Evolutionary conservation across 345 rosid genomes (phyloP).

Genomic region (Raphanus sativus): DNA sequence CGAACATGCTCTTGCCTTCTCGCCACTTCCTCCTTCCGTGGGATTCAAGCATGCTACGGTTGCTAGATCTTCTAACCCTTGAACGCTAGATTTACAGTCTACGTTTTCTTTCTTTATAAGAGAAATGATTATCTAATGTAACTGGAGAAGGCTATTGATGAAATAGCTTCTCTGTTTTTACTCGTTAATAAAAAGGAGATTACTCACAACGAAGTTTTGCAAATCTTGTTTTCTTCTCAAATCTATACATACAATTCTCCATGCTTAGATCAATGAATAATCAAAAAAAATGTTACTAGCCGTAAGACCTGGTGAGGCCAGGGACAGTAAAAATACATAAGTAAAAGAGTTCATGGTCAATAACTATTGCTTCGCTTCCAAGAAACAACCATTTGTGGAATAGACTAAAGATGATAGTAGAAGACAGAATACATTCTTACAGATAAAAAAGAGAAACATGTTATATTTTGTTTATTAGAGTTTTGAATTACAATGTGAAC

Average conservation of each 20-base stretch:
- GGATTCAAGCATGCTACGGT: conserved; percentile 12
- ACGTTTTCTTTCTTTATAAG: not conserved
- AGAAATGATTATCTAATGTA: conserved; percentile 5
- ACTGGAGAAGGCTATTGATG: not conserved
- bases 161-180: conserved; percentile 5
- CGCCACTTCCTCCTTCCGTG: conserved; percentile 22
- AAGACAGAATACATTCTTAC: not conserved
- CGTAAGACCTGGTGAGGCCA: not conserved
- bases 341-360: not conserved
- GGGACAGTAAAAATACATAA: not conserved
- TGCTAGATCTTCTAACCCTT: conserved; percentile 23
- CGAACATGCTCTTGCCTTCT: conserved; percentile 23
- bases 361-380: not conserved
- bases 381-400: not conserved
- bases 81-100: not conserved
- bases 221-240: conserved; percentile 7
- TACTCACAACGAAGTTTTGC: not conserved
- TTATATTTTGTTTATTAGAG: not conserved
- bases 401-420: not conserved
- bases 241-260: not conserved
- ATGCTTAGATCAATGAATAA: not conserved
- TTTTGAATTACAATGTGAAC: not conserved
- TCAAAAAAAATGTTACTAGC: not conserved
- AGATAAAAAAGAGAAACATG: not conserved
- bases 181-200: conserved; percentile 14